These are phyloP conservation scores for Kalmusia sp. DNA, from an alignment of 2,329 filamentous ascomycete species.

Conservation along the genomic window DNA sequence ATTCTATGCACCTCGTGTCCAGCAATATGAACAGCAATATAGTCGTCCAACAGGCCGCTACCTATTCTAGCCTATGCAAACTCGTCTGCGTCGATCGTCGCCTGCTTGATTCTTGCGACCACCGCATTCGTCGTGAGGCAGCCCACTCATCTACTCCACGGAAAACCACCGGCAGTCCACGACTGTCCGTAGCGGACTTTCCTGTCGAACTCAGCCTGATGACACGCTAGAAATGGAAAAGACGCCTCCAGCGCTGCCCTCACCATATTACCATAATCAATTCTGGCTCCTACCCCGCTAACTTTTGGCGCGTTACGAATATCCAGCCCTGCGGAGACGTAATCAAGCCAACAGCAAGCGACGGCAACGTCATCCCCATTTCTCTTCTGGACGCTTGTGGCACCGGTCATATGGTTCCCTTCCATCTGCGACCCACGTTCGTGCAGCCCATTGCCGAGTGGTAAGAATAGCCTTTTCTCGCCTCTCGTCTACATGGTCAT, in stretches of 20 bases:
- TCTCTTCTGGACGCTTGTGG: neutral
- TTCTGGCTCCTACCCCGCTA: slow-evolving; percentile 16
- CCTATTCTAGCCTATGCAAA: neutral
- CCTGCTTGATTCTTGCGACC: slow-evolving; percentile 6
- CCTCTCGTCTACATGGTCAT: slow-evolving; percentile 3
- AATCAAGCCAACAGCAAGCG: neutral
- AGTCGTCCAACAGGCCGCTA: neutral
- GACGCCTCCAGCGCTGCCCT: slow-evolving; percentile 4
- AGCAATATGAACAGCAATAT: neutral
- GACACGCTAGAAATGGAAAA: slow-evolving; percentile 5
- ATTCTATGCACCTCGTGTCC: neutral
- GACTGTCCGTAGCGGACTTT: slow-evolving; percentile 13
- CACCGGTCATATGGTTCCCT: slow-evolving; percentile 6
- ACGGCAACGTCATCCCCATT: slow-evolving; percentile 10
- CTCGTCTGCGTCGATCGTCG: neutral
- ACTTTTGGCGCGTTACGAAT: neutral
- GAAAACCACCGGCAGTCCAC: slow-evolving; percentile 3
- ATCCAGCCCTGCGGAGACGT: slow-evolving; percentile 6
- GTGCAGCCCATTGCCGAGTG: neutral
- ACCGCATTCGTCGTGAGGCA: slow-evolving; percentile 11
- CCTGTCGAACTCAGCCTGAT: slow-evolving; percentile 17
- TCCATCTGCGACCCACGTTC: neutral
- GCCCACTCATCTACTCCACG: slow-evolving; percentile 12
- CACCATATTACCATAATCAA: slow-evolving; percentile 14
- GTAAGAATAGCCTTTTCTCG: slow-evolving; percentile 2